Evolutionary conservation across 371 early-diverging fungal species (phyloP).

Genomic region (Lichtheimia ornata): DNA sequence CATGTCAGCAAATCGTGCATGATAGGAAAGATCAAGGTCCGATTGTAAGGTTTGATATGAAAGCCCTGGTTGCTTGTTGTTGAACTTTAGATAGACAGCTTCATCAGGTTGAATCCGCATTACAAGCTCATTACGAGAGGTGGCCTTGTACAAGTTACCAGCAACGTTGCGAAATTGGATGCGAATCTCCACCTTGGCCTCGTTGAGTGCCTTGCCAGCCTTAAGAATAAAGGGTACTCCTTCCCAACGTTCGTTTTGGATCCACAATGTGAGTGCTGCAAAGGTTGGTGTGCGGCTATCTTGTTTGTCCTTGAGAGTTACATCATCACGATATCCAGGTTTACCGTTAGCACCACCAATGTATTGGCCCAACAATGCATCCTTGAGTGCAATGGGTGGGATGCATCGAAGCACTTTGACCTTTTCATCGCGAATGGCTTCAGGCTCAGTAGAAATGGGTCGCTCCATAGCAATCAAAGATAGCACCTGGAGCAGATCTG

Average conservation of each 20-base stretch:
- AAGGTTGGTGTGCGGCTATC: constrained; percentile 85
- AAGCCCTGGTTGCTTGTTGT: constrained; percentile 89
- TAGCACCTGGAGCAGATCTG: constrained; percentile 86
- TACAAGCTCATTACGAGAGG: constrained; percentile 92
- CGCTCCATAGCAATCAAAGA: constrained; percentile 91
- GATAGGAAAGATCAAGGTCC: constrained; percentile 92
- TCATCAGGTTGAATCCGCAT: constrained; percentile 94
- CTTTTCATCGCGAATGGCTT: constrained; percentile 93
- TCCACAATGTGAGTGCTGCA: constrained; percentile 78
- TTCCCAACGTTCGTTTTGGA: constrained; percentile 90
- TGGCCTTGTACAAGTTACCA: constrained; percentile 69
- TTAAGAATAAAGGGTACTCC: constrained; percentile 91
- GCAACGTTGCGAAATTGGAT: constrained; percentile 90
- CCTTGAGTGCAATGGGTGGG: constrained; percentile 72
- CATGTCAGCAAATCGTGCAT: constrained; percentile 76
- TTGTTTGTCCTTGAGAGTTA: constrained; percentile 62
- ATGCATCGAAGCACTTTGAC: constrained; percentile 88
- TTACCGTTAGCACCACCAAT: constrained; percentile 70
- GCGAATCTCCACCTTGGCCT: constrained; percentile 84
- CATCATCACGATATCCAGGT: constrained; percentile 91
- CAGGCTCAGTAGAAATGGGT: constrained; percentile 82
- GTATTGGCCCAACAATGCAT: constrained; percentile 90
- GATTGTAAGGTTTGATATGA: constrained; percentile 72
- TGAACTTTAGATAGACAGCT: constrained; percentile 94
- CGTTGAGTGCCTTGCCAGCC: constrained; percentile 90